Evolutionary conservation across 306 rosid species (phyloP), one percentile per base, ranked within the genome.

Genomic region (Casuarina equisetifolia): DNA sequence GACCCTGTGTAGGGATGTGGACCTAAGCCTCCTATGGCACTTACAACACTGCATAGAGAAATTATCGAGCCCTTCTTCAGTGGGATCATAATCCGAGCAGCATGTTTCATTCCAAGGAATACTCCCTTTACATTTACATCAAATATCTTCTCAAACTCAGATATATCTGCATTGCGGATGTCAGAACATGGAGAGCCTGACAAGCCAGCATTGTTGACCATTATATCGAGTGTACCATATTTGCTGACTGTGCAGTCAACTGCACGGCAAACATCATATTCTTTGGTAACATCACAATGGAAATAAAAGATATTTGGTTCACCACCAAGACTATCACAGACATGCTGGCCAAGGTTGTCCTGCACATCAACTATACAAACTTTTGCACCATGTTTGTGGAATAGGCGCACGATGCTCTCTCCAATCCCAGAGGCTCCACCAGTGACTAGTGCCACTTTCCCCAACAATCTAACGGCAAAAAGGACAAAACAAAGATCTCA

Each of bases 391-490:
- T 94, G 96, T 35, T 9, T 62, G 43, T 84, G 89, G 82, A 94
- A 89, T 42, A 92, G 83, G 17, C 89, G 92, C 7, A 81, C 89
- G 25, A 94, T 89, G 88, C 93, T 87, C 82, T 90, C 96, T 53
- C 98, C 98, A 66, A 94, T 92, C 51, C 98, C 98, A 25, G 86
- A 69, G 63, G 98, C 98, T 52, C 98, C 97, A 4, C 98, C 97
- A 0, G 98, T 92, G 19, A 94, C 90, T 82, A 94, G 64, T 75
- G 98, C 97, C 81, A 94, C 97, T 82, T 92, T 94, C 72, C 95
- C 97, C 70, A 74, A 67, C 75, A 92, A 79, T 81, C 98, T 92
- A 82, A 76, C 32, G 51, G 76, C n/a, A 44, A 50, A 76, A 57
- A 66, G 4, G 75, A 54, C 45, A 46, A 1, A 15, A 46, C 2